phyloP scores from a whole-genome alignment of 768 basidiomycete species.

The Auriscalpium microsporum region DNA sequence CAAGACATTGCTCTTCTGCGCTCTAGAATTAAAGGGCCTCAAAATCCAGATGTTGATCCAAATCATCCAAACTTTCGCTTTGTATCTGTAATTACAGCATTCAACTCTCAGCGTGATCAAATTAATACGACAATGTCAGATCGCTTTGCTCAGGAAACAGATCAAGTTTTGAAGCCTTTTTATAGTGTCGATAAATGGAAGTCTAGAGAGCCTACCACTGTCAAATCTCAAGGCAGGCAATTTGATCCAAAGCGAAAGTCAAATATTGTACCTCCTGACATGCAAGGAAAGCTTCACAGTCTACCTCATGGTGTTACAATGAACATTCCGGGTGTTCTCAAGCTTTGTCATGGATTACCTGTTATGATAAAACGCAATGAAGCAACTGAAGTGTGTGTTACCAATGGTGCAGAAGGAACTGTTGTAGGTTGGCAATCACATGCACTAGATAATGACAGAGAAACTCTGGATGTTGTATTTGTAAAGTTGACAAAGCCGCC shows the following conservation, averaged over 20 bases:
- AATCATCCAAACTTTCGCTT: constrained; percentile 20
- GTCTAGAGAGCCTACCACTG: too few species aligned
- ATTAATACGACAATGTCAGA: constrained; percentile 26
- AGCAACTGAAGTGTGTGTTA: constrained; percentile 19
- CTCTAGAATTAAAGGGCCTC: constrained; percentile 16
- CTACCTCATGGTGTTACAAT: constrained; percentile 10
- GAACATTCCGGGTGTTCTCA: constrained; percentile 14
- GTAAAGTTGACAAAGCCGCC: constrained; percentile 8
- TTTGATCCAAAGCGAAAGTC: not conserved
- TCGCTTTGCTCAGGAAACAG: constrained; percentile 26
- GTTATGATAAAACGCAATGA: constrained; percentile 17
- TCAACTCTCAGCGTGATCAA: constrained; percentile 29
- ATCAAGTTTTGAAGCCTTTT: constrained; percentile 21
- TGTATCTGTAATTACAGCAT: constrained; percentile 31
- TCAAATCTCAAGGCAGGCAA: not conserved
- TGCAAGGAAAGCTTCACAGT: constrained; percentile 17
- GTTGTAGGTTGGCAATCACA: constrained; percentile 12
- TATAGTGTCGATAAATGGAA: constrained; percentile 15
- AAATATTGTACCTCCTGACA: not conserved
- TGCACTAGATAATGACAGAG: not conserved
- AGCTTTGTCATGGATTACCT: constrained; percentile 17
- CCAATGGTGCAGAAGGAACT: constrained; percentile 17
- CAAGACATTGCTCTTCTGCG: constrained; percentile 30
- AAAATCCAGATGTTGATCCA: constrained; percentile 6
- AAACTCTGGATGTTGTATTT: constrained; percentile 8